Evolutionary conservation across 257 asterid genomes (phyloP).

Genomic region (Salvia splendens): DNA sequence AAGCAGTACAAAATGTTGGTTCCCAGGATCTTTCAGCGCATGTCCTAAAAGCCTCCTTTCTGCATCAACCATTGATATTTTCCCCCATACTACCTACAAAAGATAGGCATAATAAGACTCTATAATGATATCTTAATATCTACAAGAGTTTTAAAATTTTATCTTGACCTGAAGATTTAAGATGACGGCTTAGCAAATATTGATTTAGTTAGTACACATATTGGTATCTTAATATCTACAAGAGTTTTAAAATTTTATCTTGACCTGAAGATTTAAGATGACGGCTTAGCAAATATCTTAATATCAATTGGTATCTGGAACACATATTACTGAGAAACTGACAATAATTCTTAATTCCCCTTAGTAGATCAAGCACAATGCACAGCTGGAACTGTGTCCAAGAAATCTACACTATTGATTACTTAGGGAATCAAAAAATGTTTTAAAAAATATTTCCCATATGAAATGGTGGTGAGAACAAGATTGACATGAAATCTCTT

Average conservation of each 20-base stretch:
- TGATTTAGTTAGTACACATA: conserved; percentile 2
- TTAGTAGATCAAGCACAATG: background rate
- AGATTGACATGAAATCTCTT: background rate
- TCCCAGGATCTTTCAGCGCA: conserved; percentile 85
- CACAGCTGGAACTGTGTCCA: background rate
- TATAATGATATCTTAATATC: conserved; percentile 15
- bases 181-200: background rate
- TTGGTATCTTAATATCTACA: conserved; percentile 11
- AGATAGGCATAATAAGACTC: conserved; percentile 23
- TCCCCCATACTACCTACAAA: conserved; percentile 97
- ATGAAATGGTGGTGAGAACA: background rate
- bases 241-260: conserved; percentile 12
- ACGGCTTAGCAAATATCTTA: conserved; percentile 3
- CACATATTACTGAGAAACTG: background rate
- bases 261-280: conserved; percentile 1
- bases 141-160: conserved; percentile 14
- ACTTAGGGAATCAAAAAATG: background rate
- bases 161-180: background rate
- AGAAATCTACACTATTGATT: background rate
- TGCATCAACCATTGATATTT: conserved; percentile 98
- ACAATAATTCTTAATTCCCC: conserved; percentile 4
- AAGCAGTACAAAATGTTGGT: conserved; percentile 85
- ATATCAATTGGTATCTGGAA: conserved; percentile 1
- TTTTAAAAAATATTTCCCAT: conserved; percentile 8
- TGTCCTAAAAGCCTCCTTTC: conserved; percentile 86